Percentiles rank a stretch among this genome's conserved stretches.
Evolutionary conservation across 1,139 yeast genomes (phyloP).

Genomic region (Scheffersomyces parashehatae): DNA sequence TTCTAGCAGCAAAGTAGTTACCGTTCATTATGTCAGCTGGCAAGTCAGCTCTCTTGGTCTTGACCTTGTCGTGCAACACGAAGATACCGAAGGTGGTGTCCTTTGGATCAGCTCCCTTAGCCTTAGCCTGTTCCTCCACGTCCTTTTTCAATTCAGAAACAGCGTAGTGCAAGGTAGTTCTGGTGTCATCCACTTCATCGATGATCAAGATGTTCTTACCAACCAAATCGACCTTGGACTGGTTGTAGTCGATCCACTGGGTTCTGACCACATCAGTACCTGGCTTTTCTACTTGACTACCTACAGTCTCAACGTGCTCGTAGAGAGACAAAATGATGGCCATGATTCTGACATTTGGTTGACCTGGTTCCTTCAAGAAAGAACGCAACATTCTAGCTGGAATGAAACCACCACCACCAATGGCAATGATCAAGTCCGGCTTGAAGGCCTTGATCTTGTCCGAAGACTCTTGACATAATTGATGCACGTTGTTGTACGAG

Average conservation of each 20-base stretch:
- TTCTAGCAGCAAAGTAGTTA: conserved; percentile 86
- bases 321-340: conserved; percentile 90
- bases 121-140: conserved; percentile 43
- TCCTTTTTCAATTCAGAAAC: conserved; percentile 85
- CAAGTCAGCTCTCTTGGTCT: conserved; percentile 80
- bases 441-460: conserved; percentile 60
- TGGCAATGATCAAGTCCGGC: conserved; percentile 89
- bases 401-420: conserved; percentile 93
- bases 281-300: conserved; percentile 58
- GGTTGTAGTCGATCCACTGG: conserved; percentile 91
- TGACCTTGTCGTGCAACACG: conserved; percentile 90
- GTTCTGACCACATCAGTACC: conserved; percentile 91
- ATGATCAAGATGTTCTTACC: conserved; percentile 83
- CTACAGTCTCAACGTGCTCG: conserved; percentile 71
- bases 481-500: conserved; percentile 90
- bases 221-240: conserved; percentile 52
- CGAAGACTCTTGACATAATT: conserved; percentile 86
- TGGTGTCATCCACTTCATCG: conserved; percentile 94
- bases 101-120: conserved; percentile 28
- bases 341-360: conserved; percentile 88
- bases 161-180: conserved; percentile 93
- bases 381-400: conserved; percentile 95
- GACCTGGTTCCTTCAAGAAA: conserved; percentile 81
- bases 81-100: conserved; percentile 82
- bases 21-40: conserved; percentile 68